Evolutionary conservation across 495 filamentous ascomycete species (phyloP).

Genomic region (Xylaria bambusicola): DNA sequence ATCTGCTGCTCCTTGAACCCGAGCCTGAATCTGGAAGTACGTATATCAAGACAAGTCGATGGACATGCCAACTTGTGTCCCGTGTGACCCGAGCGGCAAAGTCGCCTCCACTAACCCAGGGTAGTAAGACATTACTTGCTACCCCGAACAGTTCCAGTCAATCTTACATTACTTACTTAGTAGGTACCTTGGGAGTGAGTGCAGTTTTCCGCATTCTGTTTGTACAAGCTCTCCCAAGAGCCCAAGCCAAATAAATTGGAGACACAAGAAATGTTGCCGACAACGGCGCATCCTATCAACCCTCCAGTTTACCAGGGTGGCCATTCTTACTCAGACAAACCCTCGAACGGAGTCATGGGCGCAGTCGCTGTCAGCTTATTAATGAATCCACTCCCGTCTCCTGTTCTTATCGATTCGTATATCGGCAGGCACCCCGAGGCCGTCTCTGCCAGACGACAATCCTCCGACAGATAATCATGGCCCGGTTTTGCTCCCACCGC

Average conservation of each 20-base stretch:
- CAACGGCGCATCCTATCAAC: conserved; percentile 5
- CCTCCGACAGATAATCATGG: too few relatives aligned
- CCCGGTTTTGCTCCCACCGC: too few relatives aligned
- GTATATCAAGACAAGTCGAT: neutral
- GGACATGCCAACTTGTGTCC: neutral
- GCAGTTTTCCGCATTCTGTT: too few relatives aligned
- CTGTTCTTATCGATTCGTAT: too few relatives aligned
- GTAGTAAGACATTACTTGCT: neutral
- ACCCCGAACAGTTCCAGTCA: neutral
- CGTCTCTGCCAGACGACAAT: too few relatives aligned
- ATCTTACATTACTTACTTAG: too few relatives aligned
- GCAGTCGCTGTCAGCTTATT: conserved; percentile 12
- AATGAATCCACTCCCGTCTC: neutral
- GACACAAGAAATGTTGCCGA: conserved; percentile 7
- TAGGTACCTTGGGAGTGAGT: too few relatives aligned
- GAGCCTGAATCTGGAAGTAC: too few relatives aligned
- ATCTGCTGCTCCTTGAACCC: neutral
- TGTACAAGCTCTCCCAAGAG: neutral
- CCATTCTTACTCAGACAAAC: conserved; percentile 4
- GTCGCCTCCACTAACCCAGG: neutral
- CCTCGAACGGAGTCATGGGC: neutral
- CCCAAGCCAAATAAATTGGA: conserved; percentile 7
- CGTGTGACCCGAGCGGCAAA: conserved; percentile 9
- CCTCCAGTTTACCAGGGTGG: neutral
- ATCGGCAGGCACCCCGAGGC: too few relatives aligned